Evolutionary conservation across 345 rosid genomes (phyloP), one percentile per base, ranked within the genome.

Genomic region (Garcia nutans): DNA sequence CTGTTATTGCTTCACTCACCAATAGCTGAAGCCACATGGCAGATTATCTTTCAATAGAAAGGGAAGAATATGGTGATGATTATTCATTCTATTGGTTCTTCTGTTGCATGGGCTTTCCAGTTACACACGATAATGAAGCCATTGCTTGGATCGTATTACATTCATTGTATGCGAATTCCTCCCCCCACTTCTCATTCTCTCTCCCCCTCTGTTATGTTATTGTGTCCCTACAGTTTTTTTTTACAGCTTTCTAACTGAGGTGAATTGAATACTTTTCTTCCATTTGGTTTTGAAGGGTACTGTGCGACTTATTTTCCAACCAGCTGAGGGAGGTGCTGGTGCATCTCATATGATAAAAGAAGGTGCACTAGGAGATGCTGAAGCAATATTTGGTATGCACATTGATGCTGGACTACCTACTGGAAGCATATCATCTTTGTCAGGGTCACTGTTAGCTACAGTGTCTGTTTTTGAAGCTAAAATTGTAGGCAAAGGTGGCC

Each of bases 281-380:
- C 63, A 31, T 64, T 58, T 78, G 74, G 24, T 63, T 24, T 74
- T 75, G 73, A 78, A 95, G 99, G 99, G 97, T 74, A 90, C 97
- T 42, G 91, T 93, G 74, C 84, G 94, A 77, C 92, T 93, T 74
- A 84, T 95, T 70, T 95, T 93, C 85, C 97, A 95, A 79, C 97
- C 96, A 16, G 99, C 96, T 8, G 97, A 95, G 80, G 93, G 92
- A 65, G 97, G 97, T 61, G 97, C 96, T 0, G 99, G 99, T 82
- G 99, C 97, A 33, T 82, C 82, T 66, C 83, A 79, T 20, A 91
- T 95, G 99, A 85, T 93, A 73, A 80, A 80, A 75, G 96, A 93
- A n/a, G 93, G 97, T 16, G 96, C 97, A 17, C 83, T 95, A 65
- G 96, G 97, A 79, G 88, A 90, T 33, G 85, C 97, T 20, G 92